phyloP scores from a whole-genome alignment of 2,329 filamentous ascomycete genomes.

The Paecilomyces sp. region DNA sequence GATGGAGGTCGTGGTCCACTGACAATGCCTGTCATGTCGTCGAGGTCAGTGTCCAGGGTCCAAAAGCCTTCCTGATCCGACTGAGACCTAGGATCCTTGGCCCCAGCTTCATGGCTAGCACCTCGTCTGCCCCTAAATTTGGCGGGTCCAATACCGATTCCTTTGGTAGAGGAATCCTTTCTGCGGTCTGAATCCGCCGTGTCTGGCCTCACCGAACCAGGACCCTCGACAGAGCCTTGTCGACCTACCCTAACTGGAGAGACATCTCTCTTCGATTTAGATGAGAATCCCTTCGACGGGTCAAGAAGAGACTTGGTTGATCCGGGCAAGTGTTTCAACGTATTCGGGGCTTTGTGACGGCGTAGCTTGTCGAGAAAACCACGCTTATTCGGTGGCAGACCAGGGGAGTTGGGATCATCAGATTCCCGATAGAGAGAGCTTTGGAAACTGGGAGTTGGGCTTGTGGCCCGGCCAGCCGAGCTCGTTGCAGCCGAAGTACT shows the following conservation, averaged over 20 bases:
- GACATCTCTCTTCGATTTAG: slow-evolving; percentile 22
- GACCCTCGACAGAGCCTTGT: slow-evolving; percentile 30
- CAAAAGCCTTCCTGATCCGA: slow-evolving; percentile 58
- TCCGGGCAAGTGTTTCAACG: slow-evolving; percentile 23
- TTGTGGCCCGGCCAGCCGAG: slow-evolving; percentile 59
- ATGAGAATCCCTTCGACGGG: slow-evolving; percentile 11
- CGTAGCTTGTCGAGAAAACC: slow-evolving; percentile 49
- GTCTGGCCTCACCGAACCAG: slow-evolving; percentile 9
- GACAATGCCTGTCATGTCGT: slow-evolving; percentile 87
- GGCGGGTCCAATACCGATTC: slow-evolving; percentile 21
- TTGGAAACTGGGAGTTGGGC: slow-evolving; percentile 70
- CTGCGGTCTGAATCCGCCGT: slow-evolving; percentile 30
- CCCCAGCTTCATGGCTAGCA: slow-evolving; percentile 21
- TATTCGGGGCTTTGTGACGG: slow-evolving; percentile 38
- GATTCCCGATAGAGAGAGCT: slow-evolving; percentile 47
- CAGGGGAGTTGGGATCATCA: slow-evolving; percentile 30
- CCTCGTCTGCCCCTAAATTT: slow-evolving; percentile 28
- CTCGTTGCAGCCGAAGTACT: slow-evolving; percentile 39
- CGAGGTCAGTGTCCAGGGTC: slow-evolving; percentile 78
- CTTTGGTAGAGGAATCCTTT: slow-evolving; percentile 26
- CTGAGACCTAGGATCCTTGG: slow-evolving; percentile 30
- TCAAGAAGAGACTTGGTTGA: slow-evolving; percentile 22
- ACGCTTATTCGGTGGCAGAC: slow-evolving; percentile 31
- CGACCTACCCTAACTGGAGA: slow-evolving; percentile 24
- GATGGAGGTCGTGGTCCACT: slow-evolving; percentile 62